phyloP scores from a whole-genome alignment of 225 moss, liverwort and hornwort species.

The Physcomitrellopsis africana region DNA sequence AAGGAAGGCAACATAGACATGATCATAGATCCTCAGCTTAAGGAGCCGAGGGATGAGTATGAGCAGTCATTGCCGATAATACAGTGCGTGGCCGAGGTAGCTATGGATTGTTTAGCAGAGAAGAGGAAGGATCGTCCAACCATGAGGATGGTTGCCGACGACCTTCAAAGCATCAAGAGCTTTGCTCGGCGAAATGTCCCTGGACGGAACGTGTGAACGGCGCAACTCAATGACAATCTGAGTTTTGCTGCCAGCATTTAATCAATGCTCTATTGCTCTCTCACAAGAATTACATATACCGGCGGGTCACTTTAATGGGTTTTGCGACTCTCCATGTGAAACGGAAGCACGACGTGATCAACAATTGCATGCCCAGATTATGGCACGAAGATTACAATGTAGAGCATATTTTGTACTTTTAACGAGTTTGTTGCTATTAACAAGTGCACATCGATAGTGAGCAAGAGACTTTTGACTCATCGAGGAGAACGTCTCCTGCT shows the following conservation, averaged over 20 bases:
- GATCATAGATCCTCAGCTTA: constrained; percentile 61
- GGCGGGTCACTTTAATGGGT: constrained; percentile 27
- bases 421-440: constrained; percentile 14
- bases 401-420: constrained; percentile 35
- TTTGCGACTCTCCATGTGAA: background rate
- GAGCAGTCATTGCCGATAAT: constrained; percentile 39
- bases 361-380: constrained; percentile 20
- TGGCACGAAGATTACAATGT: constrained; percentile 14
- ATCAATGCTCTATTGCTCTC: background rate
- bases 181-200: constrained; percentile 34
- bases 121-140: constrained; percentile 60
- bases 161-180: constrained; percentile 55
- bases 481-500: constrained; percentile 2
- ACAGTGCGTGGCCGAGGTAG: constrained; percentile 56
- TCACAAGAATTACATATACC: background rate
- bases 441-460: constrained; percentile 21
- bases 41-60: constrained; percentile 36
- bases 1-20: constrained; percentile 41
- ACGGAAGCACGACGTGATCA: background rate
- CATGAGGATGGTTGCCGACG: constrained; percentile 56
- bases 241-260: constrained; percentile 25
- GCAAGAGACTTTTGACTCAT: constrained; percentile 18
- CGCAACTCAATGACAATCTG: constrained; percentile 10
- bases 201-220: constrained; percentile 26
- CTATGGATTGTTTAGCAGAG: constrained; percentile 54